Conservation (phyloP, 768 basidiomycete species). For the Mycena amicta region DNA sequence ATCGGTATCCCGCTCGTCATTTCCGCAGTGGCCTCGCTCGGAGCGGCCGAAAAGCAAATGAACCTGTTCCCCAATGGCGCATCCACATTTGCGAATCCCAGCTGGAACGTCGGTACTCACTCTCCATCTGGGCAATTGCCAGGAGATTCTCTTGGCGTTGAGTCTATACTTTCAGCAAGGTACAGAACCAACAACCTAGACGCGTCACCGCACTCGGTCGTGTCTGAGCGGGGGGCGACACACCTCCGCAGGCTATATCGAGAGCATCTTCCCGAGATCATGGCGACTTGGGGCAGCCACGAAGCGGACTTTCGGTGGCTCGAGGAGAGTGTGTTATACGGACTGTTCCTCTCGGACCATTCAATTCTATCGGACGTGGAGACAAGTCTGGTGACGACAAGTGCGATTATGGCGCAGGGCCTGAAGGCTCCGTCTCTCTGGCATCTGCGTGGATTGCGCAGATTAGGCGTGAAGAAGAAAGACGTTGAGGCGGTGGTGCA, state of each 20-base stretch:
- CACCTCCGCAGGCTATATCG: conserved; percentile 1
- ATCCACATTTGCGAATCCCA: not conserved
- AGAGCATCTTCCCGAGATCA: not conserved
- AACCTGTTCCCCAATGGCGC: not conserved
- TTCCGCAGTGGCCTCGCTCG: not conserved
- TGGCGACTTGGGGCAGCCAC: not conserved
- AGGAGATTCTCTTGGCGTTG: not conserved
- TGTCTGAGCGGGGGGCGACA: not conserved
- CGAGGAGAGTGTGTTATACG: conserved; percentile 2
- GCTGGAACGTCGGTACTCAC: not conserved
- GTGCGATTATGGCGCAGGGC: not conserved
- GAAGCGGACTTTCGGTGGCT: conserved; percentile 1
- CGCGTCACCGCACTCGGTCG: not conserved
- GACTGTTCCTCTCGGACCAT: conserved; percentile 2
- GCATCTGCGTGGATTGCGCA: not conserved
- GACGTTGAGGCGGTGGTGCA: not conserved
- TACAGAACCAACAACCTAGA: not conserved
- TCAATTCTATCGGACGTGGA: not conserved
- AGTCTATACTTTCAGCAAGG: not conserved
- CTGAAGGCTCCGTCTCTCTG: not conserved
- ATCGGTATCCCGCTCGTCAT: not conserved
- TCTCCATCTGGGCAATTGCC: not conserved
- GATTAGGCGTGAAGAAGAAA: not conserved
- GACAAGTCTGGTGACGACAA: not conserved
- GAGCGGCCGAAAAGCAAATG: not conserved